A percentile compares a stretch with the other conserved stretches of the same genome.
Conservation (phyloP, 768 basidiomycete genomes). For the Obba rivulosa region DNA sequence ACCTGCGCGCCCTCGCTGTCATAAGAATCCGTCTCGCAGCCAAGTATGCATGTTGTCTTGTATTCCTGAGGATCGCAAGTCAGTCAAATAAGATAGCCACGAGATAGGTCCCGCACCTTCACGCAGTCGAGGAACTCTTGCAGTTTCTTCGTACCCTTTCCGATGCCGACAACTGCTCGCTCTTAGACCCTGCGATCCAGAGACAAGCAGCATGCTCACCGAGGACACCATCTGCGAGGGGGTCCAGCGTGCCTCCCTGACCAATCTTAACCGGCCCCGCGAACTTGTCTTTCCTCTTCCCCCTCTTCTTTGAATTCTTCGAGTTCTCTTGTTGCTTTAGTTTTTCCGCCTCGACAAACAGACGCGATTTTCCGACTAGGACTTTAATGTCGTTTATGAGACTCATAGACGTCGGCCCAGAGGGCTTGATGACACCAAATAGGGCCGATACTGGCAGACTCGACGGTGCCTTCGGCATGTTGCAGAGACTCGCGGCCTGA, state of each 20-base stretch:
- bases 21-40: slow-evolving; percentile 92
- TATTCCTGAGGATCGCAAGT: slow-evolving; percentile 64
- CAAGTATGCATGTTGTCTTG: slow-evolving; percentile 82
- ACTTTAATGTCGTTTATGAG: slow-evolving; percentile 81
- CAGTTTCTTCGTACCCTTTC: slow-evolving; percentile 85
- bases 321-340: too few species aligned
- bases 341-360: slow-evolving; percentile 65
- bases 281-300: slow-evolving; percentile 30
- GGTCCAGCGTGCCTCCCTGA: slow-evolving; percentile 94
- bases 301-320: too few species aligned
- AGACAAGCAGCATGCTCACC: slow-evolving; percentile 8
- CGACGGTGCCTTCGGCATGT: slow-evolving; percentile 67
- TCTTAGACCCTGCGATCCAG: slow-evolving; percentile 1
- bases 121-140: slow-evolving; percentile 79
- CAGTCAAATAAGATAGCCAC: slow-evolving; percentile 1
- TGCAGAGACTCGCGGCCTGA: too few species aligned
- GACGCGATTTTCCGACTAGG: slow-evolving; percentile 66
- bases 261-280: slow-evolving; percentile 70
- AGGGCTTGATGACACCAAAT: slow-evolving; percentile 88
- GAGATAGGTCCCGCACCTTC: slow-evolving; percentile 54
- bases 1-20: slow-evolving; percentile 87
- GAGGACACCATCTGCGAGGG: slow-evolving; percentile 77
- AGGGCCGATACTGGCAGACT: slow-evolving; percentile 69
- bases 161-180: slow-evolving; percentile 89
- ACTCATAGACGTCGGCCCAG: slow-evolving; percentile 90